These are phyloP conservation scores for Amanita pallidorosea DNA, from an alignment of 768 basidiomycete species.

Conservation along the genomic window DNA sequence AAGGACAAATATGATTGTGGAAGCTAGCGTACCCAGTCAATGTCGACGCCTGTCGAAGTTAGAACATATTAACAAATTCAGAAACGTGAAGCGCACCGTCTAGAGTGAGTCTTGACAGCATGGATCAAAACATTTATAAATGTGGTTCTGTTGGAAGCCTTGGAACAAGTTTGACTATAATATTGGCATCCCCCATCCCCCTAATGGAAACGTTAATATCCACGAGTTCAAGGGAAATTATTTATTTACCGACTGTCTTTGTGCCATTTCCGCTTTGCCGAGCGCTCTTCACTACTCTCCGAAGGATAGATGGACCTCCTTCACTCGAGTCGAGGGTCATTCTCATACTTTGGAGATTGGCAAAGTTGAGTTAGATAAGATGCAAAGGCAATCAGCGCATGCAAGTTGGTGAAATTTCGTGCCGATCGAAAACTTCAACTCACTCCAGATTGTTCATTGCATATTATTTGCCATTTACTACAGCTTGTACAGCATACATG, in stretches of 20 bases:
- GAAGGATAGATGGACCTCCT: slow-evolving; percentile 39
- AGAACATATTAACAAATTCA: background rate
- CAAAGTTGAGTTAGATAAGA: slow-evolving; percentile 26
- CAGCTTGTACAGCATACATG: no score
- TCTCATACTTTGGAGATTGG: no score
- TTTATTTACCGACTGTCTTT: slow-evolving; percentile 47
- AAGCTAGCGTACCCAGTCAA: slow-evolving; percentile 47
- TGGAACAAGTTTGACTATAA: slow-evolving; percentile 53
- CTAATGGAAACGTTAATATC: slow-evolving; percentile 17
- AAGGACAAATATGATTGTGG: background rate
- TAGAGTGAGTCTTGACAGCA: slow-evolving; percentile 46
- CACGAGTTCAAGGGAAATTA: slow-evolving; percentile 9
- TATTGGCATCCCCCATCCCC: slow-evolving; percentile 64
- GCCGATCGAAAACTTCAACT: no score
- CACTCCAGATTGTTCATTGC: no score
- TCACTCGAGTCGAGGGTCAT: slow-evolving; percentile 32
- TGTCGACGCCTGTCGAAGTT: slow-evolving; percentile 18
- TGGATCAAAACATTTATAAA: slow-evolving; percentile 46
- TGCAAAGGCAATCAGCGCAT: slow-evolving; percentile 33
- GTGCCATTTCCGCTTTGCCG: slow-evolving; percentile 48
- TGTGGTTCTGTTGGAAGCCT: slow-evolving; percentile 34
- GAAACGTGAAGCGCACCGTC: slow-evolving; percentile 45
- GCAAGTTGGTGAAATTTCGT: no score
- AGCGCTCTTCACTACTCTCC: slow-evolving; percentile 44
- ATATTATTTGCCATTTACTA: no score